These are phyloP conservation scores for Albifimbria verrucaria DNA, from an alignment of 2,329 filamentous ascomycete genomes.

Conservation along the genomic window DNA sequence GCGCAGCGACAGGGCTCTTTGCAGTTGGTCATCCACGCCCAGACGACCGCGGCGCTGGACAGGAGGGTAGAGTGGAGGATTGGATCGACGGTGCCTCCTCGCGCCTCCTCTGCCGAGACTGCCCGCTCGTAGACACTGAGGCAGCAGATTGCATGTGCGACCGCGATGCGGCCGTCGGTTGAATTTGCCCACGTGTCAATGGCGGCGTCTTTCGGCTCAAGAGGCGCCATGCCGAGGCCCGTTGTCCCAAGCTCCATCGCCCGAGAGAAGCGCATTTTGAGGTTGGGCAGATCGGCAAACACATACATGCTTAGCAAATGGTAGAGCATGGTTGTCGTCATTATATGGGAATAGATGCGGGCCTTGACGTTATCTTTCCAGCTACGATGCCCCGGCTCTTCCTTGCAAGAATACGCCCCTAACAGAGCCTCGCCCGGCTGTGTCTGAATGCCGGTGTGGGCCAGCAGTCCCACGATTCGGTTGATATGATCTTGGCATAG, in stretches of 20 bases:
- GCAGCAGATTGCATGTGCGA: constrained; percentile 30
- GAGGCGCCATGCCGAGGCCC: constrained; percentile 11
- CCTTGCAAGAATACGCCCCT: constrained; percentile 24
- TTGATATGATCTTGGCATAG: constrained; percentile 19
- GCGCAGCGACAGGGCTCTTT: constrained; percentile 23
- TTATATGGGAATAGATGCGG: constrained; percentile 26
- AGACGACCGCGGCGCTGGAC: constrained; percentile 28
- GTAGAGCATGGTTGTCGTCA: constrained; percentile 31
- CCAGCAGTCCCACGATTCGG: constrained; percentile 3
- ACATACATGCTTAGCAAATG: constrained; percentile 34
- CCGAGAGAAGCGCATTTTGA: constrained; percentile 22
- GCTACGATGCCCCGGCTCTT: constrained; percentile 16
- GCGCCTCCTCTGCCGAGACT: constrained; percentile 3
- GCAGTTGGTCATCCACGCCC: constrained; percentile 30
- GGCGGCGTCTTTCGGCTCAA: constrained; percentile 16
- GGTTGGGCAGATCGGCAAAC: constrained; percentile 27
- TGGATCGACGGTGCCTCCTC: constrained; percentile 23
- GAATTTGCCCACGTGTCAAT: constrained; percentile 27
- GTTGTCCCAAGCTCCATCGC: constrained; percentile 6
- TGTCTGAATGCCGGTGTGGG: not conserved
- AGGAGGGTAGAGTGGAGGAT: constrained; percentile 29
- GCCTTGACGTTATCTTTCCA: constrained; percentile 20
- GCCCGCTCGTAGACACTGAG: constrained; percentile 22
- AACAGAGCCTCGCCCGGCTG: constrained; percentile 15
- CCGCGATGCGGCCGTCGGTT: constrained; percentile 23